Evolutionary conservation across 2,329 filamentous ascomycete genomes (phyloP), one percentile per base, ranked within the genome.

Genomic region (Colletotrichum magnum): DNA sequence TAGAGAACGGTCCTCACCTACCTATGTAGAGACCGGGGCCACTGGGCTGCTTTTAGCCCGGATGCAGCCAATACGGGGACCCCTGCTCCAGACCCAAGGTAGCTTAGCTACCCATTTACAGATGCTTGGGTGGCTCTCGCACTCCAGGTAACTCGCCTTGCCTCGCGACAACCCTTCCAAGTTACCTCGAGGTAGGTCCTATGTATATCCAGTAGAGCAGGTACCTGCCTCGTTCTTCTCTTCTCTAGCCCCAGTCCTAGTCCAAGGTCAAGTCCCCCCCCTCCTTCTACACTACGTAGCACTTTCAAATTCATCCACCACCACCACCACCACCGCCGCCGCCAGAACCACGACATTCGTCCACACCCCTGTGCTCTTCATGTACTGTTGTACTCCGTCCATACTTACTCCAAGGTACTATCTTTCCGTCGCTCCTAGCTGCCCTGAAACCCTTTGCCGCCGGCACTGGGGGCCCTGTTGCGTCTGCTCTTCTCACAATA

Each of bases 361-460:
- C 36, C 52, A 43, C 36, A 16, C 45, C 53, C 60, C 32, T 36
- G 32, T 36, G 7, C 32, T 36, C 32, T 36, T 10, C 32, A 36
- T 36, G 32, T 36, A 36, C 32, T 36, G 7, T 10, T 36, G 32
- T 36, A 36, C 32, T 36, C 32, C 32, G 10, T 36, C 32, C 32
- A 10, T 36, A 36, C 4, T 36, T 36, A 10, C 32, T 36, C 32
- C 32, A 36, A 32, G 13, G 21, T 59, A 56, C 54, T 48, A 32
- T 41, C 48, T 60, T 36, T 54, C 28, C 24, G 16, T 47, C 32
- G 32, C 66, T 65, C 60, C 61, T 32, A 68, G 66, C 61, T 68
- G 66, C 67, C 67, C 67, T 69, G 67, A 69, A 69, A 69, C 67
- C 51, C 64, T 63, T 67, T 69, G 67, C 67, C 67, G 63, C 56